Percentiles rank a stretch among this genome's conserved stretches.
These are phyloP conservation scores for Diaporthe longicolla DNA, from an alignment of 2,329 filamentous ascomycete genomes.

Conservation along the genomic window DNA sequence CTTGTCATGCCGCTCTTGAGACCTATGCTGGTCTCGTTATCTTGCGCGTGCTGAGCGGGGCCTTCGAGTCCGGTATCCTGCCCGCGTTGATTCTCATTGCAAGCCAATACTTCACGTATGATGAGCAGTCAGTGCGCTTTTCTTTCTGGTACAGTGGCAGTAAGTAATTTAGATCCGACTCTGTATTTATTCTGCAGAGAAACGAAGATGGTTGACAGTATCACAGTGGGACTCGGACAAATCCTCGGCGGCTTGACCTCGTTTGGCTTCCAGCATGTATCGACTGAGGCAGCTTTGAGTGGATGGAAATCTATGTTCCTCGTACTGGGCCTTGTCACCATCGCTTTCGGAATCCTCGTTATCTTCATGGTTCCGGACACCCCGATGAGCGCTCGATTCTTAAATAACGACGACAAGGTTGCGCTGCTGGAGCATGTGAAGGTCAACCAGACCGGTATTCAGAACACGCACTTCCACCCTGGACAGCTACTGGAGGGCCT, in stretches of 20 bases:
- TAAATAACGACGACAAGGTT: constrained; percentile 46
- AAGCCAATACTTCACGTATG: constrained; percentile 48
- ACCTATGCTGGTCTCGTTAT: constrained; percentile 48
- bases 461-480: constrained; percentile 40
- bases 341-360: constrained; percentile 46
- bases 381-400: constrained; percentile 43
- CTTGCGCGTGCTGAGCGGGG: constrained; percentile 48
- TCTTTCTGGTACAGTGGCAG: constrained; percentile 44
- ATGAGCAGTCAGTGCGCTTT: constrained; percentile 52
- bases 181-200: not conserved
- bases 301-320: constrained; percentile 49
- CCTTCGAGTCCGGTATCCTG: constrained; percentile 48
- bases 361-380: constrained; percentile 45
- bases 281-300: constrained; percentile 42
- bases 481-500: constrained; percentile 42
- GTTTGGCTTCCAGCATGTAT: constrained; percentile 31
- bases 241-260: constrained; percentile 14
- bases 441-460: constrained; percentile 41
- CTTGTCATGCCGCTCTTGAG: constrained; percentile 47
- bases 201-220: not conserved
- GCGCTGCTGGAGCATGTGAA: constrained; percentile 48
- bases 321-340: constrained; percentile 48
- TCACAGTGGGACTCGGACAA: constrained; percentile 18
- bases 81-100: constrained; percentile 48
- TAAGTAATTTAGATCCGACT: not conserved